These are phyloP conservation scores for Raphidocelis subcapitata DNA, from an alignment of 139 green algal genomes.

Conservation along the genomic window DNA sequence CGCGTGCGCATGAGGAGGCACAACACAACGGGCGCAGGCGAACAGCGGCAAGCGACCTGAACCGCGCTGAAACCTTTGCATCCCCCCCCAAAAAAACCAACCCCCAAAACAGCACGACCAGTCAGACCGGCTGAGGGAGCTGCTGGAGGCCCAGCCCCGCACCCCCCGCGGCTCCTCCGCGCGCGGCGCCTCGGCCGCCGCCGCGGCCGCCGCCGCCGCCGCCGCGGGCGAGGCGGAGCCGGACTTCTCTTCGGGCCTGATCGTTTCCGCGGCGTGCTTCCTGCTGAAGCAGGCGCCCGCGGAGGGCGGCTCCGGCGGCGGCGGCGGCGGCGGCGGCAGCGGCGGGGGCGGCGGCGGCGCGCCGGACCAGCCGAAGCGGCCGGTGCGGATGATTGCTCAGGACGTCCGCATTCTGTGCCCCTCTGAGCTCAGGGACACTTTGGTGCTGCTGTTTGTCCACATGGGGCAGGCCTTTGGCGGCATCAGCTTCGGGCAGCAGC, in stretches of 20 bases:
- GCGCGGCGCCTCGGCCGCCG: neutral
- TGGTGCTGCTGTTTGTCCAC: slow-evolving; percentile 36
- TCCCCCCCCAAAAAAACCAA: no score
- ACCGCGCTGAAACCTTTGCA: no score
- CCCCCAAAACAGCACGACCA: no score
- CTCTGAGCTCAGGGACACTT: slow-evolving; percentile 31
- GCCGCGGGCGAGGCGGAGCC: neutral
- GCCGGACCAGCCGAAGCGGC: slow-evolving; percentile 10
- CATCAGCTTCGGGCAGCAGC: slow-evolving; percentile 21
- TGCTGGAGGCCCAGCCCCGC: neutral
- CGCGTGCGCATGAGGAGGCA: no score
- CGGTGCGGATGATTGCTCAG: slow-evolving; percentile 45
- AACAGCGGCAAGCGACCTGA: no score
- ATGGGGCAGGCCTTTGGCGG: slow-evolving; percentile 35
- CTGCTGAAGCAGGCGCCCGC: slow-evolving; percentile 28
- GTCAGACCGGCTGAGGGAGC: neutral
- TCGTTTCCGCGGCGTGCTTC: slow-evolving; percentile 33
- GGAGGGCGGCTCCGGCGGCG: slow-evolving; percentile 4
- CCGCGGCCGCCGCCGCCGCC: neutral
- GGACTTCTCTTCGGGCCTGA: slow-evolving; percentile 22
- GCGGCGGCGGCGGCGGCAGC: neutral
- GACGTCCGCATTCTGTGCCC: slow-evolving; percentile 40
- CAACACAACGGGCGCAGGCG: no score
- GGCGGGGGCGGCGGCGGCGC: neutral
- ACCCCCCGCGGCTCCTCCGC: neutral